These are phyloP conservation scores for Comarum palustre DNA, from an alignment of 306 rosid genomes.

Conservation along the genomic window DNA sequence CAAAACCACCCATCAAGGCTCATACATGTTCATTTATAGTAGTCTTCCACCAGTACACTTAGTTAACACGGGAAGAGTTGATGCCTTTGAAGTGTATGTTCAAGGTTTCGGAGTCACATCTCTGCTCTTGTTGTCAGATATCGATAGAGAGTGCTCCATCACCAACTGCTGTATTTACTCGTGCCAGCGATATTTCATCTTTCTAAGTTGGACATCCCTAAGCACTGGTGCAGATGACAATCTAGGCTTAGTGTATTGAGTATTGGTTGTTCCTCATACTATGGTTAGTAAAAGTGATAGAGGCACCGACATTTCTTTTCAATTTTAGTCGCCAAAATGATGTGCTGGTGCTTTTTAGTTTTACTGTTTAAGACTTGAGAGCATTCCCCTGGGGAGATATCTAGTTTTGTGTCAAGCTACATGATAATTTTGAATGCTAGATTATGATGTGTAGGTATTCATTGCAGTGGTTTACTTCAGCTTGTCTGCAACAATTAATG, in stretches of 20 bases:
- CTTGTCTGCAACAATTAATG: not conserved
- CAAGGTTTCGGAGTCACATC: not conserved
- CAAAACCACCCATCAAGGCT: not conserved
- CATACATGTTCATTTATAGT: not conserved
- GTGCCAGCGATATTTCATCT: not conserved
- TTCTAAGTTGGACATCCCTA: not conserved
- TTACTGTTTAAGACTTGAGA: not conserved
- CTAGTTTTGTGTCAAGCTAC: conserved; percentile 7
- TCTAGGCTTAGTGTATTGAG: not conserved
- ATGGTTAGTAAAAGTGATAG: not conserved
- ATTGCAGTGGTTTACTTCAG: not conserved
- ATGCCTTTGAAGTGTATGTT: not conserved
- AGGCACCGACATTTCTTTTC: not conserved
- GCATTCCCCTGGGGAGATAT: not conserved
- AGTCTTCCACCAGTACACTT: not conserved
- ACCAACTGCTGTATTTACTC: not conserved
- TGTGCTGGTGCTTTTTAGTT: not conserved
- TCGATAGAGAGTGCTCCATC: not conserved
- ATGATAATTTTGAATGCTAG: not conserved
- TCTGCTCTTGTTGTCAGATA: not conserved
- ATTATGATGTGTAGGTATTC: not conserved
- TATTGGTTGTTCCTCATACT: not conserved
- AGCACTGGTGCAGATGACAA: not conserved
- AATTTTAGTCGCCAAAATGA: not conserved
- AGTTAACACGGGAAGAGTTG: not conserved